Evolutionary conservation across 1,284 basidiomycete species (phyloP).

Genomic region (Mycena sp.): DNA sequence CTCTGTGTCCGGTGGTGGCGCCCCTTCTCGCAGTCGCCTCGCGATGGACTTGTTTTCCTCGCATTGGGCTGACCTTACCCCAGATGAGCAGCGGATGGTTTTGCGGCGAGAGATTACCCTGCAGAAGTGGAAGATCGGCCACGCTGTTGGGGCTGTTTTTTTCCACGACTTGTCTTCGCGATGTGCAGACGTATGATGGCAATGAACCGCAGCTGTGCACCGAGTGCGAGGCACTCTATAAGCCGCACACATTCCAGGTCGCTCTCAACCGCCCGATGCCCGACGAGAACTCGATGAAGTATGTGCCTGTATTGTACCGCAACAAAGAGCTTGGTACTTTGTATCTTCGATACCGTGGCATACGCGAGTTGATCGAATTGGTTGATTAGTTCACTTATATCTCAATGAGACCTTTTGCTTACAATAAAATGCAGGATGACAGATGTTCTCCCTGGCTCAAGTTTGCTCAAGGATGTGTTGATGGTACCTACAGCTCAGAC

Average conservation of each 20-base stretch:
- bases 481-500: conserved; percentile 26
- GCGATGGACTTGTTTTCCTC: background rate
- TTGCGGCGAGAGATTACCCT: conserved; percentile 19
- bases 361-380: conserved; percentile 30
- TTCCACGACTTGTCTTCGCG: background rate
- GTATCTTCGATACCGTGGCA: conserved; percentile 26
- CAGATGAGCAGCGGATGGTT: conserved; percentile 17
- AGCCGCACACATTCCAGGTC: conserved; percentile 29
- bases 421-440: conserved; percentile 15
- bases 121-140: conserved; percentile 22
- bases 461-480: too few relatives aligned
- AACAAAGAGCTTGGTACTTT: conserved; percentile 18
- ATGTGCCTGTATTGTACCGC: conserved; percentile 24
- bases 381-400: background rate
- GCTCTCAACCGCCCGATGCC: conserved; percentile 24
- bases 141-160: conserved; percentile 2
- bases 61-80: conserved; percentile 7
- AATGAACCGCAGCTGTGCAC: conserved; percentile 29
- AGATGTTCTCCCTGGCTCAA: conserved; percentile 28
- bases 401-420: background rate
- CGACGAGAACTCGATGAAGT: conserved; percentile 25
- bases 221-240: conserved; percentile 16
- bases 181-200: background rate
- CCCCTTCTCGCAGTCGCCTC: conserved; percentile 15
- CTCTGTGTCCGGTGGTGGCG: conserved; percentile 21